Evolutionary conservation across 768 basidiomycete genomes (phyloP), one percentile per base, ranked within the genome.

Genomic region (Saitozyma podzolica): DNA sequence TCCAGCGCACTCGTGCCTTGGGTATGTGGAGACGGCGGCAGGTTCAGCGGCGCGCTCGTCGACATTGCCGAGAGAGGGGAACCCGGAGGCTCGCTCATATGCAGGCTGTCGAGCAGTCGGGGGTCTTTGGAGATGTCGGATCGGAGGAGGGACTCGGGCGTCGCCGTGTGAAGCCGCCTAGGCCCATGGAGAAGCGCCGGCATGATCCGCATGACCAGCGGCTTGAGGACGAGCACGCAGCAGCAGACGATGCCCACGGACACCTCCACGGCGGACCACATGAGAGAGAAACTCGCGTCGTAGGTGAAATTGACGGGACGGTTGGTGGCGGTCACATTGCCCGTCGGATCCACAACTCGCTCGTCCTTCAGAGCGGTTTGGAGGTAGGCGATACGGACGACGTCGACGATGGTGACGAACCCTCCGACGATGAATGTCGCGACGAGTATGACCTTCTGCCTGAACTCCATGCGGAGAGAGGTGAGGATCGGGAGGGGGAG

Each of bases 221-320:
- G 77, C 58, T 77, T 78, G 52, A 78, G 61, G 1, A 78, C 75
- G 40, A 78, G 59, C 2, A 73, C 69, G 58, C 73, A 76, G 37
- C 68, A 69, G 51, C 77, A 78, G 54, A 73, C 62, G 11, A 78
- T 49, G 1, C 77, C 77, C 16, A 74, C 72, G 29, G 62, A 63
- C n/a, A 76, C 70, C 53, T 76, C 77, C 20, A 78, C 74, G 11
- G 66, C 63, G 3, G 74, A 75, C 74, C 73, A 78, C 74, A 77
- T 77, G 59, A 74, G 67, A 5, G 69, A 63, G 55, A 73, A 69
- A 39, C 67, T 69, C n/a, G 65, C 66, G 39, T 73, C 55, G 61
- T 71, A 78, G 40, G 58, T 67, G 61, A 75, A 74, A 50, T 76
- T 65, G 39, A 59, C 43, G 6, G 64, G 66, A 17, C 58, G 66